Percentiles rank a stretch among this genome's conserved stretches.
These are phyloP conservation scores for Trichoderma lentiforme DNA, from an alignment of 2,329 filamentous ascomycete genomes.

Conservation along the genomic window DNA sequence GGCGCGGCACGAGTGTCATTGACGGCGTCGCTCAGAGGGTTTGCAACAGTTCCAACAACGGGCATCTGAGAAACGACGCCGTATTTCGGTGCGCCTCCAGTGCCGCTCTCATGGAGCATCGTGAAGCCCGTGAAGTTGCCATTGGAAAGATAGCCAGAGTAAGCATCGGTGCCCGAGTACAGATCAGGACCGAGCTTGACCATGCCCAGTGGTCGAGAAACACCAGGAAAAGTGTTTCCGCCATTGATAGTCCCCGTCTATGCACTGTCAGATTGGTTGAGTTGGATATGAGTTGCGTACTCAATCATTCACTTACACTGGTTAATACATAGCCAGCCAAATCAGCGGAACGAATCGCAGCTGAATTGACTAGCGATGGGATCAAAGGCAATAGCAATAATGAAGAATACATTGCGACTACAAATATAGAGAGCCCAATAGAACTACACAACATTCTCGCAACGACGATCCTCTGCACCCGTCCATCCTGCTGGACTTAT, in stretches of 20 bases:
- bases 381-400: conserved; percentile 1
- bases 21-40: conserved; percentile 54
- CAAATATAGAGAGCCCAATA: not conserved
- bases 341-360: conserved; percentile 20
- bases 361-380: not conserved
- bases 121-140: conserved; percentile 59
- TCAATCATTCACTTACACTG: conserved; percentile 27
- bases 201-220: conserved; percentile 46
- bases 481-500: not conserved
- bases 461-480: not conserved
- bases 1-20: conserved; percentile 51
- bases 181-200: conserved; percentile 51
- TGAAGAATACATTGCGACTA: conserved; percentile 16
- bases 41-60: conserved; percentile 44
- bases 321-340: conserved; percentile 36
- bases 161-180: conserved; percentile 47
- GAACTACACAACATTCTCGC: not conserved
- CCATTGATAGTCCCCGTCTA: conserved; percentile 45
- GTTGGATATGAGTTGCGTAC: not conserved
- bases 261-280: not conserved
- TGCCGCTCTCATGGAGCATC: conserved; percentile 64
- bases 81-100: conserved; percentile 67
- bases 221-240: conserved; percentile 50
- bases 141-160: conserved; percentile 49
- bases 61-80: conserved; percentile 62